Conservation (phyloP, 2,329 filamentous ascomycete genomes). For the Aspergillus amoenus region DNA sequence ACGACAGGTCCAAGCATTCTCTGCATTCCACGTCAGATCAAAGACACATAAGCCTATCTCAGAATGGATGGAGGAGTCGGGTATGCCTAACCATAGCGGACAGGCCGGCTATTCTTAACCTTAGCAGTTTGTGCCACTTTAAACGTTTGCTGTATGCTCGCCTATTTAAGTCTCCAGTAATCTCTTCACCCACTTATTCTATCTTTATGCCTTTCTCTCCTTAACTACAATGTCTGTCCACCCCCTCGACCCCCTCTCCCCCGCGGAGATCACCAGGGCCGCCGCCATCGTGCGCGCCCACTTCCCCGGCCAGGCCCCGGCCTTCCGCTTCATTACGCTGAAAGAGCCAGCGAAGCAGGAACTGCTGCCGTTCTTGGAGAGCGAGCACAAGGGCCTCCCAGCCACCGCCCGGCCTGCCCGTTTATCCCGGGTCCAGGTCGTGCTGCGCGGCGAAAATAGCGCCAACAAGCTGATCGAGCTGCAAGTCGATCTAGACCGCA, state of each 20-base stretch:
- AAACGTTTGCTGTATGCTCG: too few species aligned
- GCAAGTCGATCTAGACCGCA: constrained; percentile 22
- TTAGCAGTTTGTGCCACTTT: background rate
- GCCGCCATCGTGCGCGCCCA: constrained; percentile 34
- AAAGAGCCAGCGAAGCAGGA: constrained; percentile 51
- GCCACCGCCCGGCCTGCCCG: constrained; percentile 31
- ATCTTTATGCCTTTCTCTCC: too few species aligned
- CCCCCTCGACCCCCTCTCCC: constrained; percentile 32
- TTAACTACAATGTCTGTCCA: constrained; percentile 25
- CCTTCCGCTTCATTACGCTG: constrained; percentile 54
- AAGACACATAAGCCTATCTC: too few species aligned
- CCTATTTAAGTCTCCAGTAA: too few species aligned
- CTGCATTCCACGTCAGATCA: too few species aligned
- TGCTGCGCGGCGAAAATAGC: background rate
- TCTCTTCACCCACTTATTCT: too few species aligned
- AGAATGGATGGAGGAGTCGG: background rate
- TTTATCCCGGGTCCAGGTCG: constrained; percentile 42
- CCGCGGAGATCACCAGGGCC: constrained; percentile 32
- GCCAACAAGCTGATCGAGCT: constrained; percentile 24
- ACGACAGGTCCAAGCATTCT: too few species aligned
- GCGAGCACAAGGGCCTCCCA: constrained; percentile 36
- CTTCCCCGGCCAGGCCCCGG: constrained; percentile 32
- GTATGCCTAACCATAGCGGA: background rate
- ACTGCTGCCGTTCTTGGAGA: constrained; percentile 48
- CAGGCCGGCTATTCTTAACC: background rate